phyloP scores from a whole-genome alignment of 805 yeast genomes.

The Pichia eremophila region DNA sequence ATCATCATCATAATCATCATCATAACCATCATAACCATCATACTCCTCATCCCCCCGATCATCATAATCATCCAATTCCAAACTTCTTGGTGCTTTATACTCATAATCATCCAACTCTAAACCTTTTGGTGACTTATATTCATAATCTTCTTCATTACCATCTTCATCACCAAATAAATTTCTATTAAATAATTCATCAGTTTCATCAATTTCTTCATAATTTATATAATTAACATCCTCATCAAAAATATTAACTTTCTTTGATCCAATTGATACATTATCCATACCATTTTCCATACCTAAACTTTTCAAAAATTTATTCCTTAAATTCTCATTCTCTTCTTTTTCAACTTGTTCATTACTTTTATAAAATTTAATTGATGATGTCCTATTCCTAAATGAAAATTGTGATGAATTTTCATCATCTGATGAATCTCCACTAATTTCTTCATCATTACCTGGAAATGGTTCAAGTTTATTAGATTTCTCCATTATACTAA shows the following conservation, averaged over 20 bases:
- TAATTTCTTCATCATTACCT: neutral
- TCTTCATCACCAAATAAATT: conserved; percentile 21
- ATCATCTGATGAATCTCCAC: neutral
- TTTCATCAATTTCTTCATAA: conserved; percentile 27
- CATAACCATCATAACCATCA: neutral
- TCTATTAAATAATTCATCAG: conserved; percentile 30
- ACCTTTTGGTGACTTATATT: neutral
- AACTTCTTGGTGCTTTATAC: neutral
- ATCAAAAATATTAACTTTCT: conserved; percentile 1
- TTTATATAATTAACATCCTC: conserved; percentile 13
- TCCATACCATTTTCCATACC: no score
- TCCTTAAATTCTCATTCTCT: neutral
- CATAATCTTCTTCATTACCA: neutral
- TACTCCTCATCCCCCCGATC: neutral
- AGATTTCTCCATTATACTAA: neutral
- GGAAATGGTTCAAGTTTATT: neutral
- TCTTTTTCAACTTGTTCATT: conserved; percentile 19
- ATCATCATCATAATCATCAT: neutral
- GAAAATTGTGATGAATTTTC: conserved; percentile 21
- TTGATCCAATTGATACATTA: neutral
- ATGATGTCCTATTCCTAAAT: conserved; percentile 25
- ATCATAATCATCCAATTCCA: conserved; percentile 6
- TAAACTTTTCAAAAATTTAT: no score
- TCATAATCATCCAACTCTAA: conserved; percentile 5
- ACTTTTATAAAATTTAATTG: conserved; percentile 30